These are phyloP conservation scores for Ogataea dorogensis DNA, from an alignment of 805 yeast species.

Conservation along the genomic window DNA sequence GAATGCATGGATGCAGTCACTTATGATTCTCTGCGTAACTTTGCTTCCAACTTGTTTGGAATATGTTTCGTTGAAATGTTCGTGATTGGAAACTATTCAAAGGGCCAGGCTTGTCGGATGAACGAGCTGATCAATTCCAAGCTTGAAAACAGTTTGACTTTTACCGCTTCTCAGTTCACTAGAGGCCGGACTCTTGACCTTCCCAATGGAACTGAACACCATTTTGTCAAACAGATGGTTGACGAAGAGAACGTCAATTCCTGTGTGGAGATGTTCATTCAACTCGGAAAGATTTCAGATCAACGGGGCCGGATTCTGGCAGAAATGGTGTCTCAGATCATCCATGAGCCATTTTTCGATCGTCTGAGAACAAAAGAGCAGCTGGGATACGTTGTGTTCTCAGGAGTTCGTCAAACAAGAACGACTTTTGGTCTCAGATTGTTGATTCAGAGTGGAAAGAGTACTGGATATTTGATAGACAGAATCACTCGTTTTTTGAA, in stretches of 20 bases:
- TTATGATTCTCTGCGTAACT: conserved; percentile 38
- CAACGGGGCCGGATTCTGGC: conserved; percentile 46
- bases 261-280: conserved; percentile 75
- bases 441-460: conserved; percentile 79
- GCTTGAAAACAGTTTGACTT: conserved; percentile 36
- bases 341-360: conserved; percentile 86
- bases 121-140: conserved; percentile 41
- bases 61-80: conserved; percentile 71
- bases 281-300: conserved; percentile 55
- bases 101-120: conserved; percentile 52
- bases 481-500: conserved; percentile 70
- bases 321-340: conserved; percentile 67
- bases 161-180: conserved; percentile 44
- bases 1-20: conserved; percentile 48
- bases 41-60: conserved; percentile 50
- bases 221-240: conserved; percentile 49
- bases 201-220: conserved; percentile 38
- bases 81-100: conserved; percentile 69
- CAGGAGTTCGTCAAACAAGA: conserved; percentile 66
- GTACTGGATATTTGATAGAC: conserved; percentile 68
- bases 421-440: conserved; percentile 72
- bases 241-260: conserved; percentile 79
- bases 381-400: conserved; percentile 89
- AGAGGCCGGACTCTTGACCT: conserved; percentile 43
- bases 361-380: conserved; percentile 92